Base-by-base conservation (phyloP, 192 early-diverging fungal species). In the Coemansia javaensis region DNA sequence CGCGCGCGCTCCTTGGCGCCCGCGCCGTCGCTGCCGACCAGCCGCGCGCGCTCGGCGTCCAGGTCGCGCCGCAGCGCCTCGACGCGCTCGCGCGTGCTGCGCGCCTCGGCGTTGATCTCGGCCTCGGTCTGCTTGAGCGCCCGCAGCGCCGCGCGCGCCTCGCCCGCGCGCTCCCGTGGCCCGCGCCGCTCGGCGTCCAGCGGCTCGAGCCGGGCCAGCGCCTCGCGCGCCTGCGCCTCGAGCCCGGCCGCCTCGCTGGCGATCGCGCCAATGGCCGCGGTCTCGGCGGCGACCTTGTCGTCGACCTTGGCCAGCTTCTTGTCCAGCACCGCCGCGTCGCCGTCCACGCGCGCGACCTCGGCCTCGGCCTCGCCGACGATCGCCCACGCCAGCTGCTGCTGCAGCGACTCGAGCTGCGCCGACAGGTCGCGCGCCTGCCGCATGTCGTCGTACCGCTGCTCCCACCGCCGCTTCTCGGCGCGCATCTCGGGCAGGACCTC, bases 371-470 rank as follows among this genome's bases (percentile, higher is more conserved):
- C 80, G 16, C 72, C 58, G 20, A 73, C 50, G 10, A 77, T 69
- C 14, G 84, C 79, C 93, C 93, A 96, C 1, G 82, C 86, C 36
- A 87, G 61, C 63, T 87, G 76, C 22, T 87, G 77, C 47, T 85
- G 81, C 22, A 90, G 59, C 0, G 44, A 35, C 6, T 80, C 63
- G 22, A 87, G 51, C n/a, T 69, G 47, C 7, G 77, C 31, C 33
- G 80, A 78, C 6, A 88, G 35, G 27, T 85, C 61, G 17, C 77
- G 72, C 0, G 84, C 82, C 33, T 78, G 75, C 20, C 76, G 62
- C 77, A 85, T 79, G 31, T 86, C 85, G 40, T 86, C 79, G 47
- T 78, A 87, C 17, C 77, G 75, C 17, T 60, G 66, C 47, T 88
- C 77, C 35, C 88, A 83, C 14, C 79, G 81, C 42, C 75, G 77